A percentile compares a stretch with the other conserved stretches of the same genome.
phyloP scores from a whole-genome alignment of 352 stramenopile species.

The Pythium rishiriense region DNA sequence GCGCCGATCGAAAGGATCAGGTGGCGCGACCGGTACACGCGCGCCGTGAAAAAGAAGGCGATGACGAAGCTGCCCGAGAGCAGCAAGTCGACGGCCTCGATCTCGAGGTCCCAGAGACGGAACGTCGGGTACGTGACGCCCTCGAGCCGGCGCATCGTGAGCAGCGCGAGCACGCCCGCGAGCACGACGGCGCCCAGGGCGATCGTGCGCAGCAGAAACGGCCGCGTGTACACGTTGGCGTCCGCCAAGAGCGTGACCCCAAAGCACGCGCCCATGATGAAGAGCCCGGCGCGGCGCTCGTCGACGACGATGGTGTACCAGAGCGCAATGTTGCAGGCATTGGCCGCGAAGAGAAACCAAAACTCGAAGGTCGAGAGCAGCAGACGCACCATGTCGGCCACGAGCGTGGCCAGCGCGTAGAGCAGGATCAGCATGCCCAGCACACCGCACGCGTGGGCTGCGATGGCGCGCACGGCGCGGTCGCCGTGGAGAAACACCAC shows the following conservation, averaged over 20 bases:
- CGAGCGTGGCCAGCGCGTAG: not conserved
- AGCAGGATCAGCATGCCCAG: not conserved
- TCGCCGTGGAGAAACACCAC: not conserved
- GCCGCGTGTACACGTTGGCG: not conserved
- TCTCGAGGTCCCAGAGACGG: not conserved
- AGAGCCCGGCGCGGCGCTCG: too few relatives aligned
- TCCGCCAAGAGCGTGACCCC: constrained; percentile 2
- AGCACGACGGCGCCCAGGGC: not conserved
- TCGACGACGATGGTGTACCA: not conserved
- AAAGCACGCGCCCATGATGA: too few relatives aligned
- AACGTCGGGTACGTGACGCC: not conserved
- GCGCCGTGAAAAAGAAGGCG: not conserved
- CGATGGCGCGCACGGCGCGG: not conserved
- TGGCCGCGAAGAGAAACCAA: constrained; percentile 6
- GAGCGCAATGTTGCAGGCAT: not conserved
- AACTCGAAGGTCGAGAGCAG: constrained; percentile 3
- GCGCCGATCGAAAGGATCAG: not conserved
- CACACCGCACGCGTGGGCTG: not conserved
- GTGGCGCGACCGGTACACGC: not conserved
- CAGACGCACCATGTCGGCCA: not conserved
- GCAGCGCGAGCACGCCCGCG: not conserved
- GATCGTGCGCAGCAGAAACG: not conserved
- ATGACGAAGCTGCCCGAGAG: not conserved
- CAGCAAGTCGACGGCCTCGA: constrained; percentile 5
- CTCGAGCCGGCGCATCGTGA: not conserved